These are phyloP conservation scores for Microbotryum silenes-acaulis DNA, from an alignment of 1,284 basidiomycete species.

Conservation along the genomic window DNA sequence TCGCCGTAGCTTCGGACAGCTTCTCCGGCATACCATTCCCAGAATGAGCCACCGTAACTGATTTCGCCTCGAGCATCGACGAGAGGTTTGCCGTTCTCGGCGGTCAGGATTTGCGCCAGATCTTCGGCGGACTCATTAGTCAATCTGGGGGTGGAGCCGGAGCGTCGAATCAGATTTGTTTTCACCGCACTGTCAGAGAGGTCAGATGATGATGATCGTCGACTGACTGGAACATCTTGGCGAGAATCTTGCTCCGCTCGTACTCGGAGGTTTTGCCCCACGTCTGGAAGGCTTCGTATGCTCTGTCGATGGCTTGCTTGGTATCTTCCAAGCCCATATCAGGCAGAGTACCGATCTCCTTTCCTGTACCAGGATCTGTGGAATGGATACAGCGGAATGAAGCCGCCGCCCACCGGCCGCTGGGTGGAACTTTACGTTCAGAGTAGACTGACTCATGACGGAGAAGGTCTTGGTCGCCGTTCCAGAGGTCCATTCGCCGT, in stretches of 20 bases:
- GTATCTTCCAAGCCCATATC: constrained; percentile 80
- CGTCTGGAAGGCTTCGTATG: constrained; percentile 62
- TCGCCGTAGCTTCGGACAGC: constrained; percentile 65
- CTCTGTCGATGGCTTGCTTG: constrained; percentile 67
- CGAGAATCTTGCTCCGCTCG: constrained; percentile 51
- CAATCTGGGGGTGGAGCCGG: constrained; percentile 6
- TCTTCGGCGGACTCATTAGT: constrained; percentile 54
- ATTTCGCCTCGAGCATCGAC: constrained; percentile 56
- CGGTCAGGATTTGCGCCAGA: constrained; percentile 54
- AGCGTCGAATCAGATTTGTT: no score
- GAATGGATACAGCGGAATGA: background rate
- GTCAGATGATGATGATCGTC: no score
- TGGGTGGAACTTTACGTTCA: background rate
- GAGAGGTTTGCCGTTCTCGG: constrained; percentile 87
- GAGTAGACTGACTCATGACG: constrained; percentile 58
- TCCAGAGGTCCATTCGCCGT: constrained; percentile 75
- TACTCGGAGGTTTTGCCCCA: constrained; percentile 77
- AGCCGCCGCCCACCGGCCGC: background rate
- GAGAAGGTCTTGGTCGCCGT: constrained; percentile 59
- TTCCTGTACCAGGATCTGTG: constrained; percentile 72
- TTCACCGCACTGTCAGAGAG: no score
- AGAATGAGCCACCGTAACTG: constrained; percentile 25
- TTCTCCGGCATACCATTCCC: constrained; percentile 61
- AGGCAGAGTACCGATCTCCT: constrained; percentile 69
- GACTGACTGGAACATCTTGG: constrained; percentile 31